Evolutionary conservation across 306 rosid species (phyloP).

Genomic region (Delonix regia): DNA sequence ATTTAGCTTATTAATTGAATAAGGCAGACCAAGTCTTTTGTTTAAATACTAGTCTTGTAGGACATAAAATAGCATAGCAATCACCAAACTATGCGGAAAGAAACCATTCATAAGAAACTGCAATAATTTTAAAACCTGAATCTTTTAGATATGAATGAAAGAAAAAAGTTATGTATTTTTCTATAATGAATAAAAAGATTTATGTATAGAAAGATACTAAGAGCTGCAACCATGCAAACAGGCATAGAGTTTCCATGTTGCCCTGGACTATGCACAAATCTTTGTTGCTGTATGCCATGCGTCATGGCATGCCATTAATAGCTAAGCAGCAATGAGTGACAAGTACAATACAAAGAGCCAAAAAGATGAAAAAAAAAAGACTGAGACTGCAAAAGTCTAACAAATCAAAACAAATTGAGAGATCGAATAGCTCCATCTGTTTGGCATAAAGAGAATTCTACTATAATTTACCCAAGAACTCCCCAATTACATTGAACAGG

Average conservation of each 20-base stretch:
- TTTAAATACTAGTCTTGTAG: too few species aligned
- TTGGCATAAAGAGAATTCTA: background rate
- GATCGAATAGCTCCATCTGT: background rate
- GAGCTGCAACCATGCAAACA: background rate
- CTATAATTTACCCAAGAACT: background rate
- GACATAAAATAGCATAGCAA: too few species aligned
- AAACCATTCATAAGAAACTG: too few species aligned
- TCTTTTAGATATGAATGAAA: background rate
- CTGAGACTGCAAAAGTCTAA: background rate
- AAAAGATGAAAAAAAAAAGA: too few species aligned
- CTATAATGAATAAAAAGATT: too few species aligned
- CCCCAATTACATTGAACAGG: background rate
- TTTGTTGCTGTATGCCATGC: background rate
- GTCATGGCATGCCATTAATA: background rate
- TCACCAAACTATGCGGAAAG: too few species aligned
- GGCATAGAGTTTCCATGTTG: background rate
- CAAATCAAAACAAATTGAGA: background rate
- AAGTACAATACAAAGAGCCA: background rate
- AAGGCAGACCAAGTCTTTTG: too few species aligned
- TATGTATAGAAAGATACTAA: background rate
- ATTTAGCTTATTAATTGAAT: too few species aligned
- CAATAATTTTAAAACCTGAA: too few species aligned
- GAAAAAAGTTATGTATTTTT: background rate
- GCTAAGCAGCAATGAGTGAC: background rate
- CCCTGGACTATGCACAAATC: background rate